A percentile compares a stretch with the other conserved stretches of the same genome.
Conservation (phyloP, 83 land plant species). For the Picea mariana region DNA sequence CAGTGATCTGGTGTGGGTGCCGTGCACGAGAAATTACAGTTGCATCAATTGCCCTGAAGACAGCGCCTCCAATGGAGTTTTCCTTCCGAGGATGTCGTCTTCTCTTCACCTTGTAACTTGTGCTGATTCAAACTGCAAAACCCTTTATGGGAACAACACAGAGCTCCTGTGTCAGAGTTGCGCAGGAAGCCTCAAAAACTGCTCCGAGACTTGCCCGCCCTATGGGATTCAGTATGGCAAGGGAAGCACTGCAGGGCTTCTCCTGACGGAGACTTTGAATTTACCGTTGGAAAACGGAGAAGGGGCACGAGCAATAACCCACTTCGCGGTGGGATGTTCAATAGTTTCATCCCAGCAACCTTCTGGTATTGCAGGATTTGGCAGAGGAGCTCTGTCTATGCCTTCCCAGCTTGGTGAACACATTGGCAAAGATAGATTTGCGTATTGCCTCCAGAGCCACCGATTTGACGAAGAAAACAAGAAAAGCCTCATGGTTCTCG, state of each 20-base stretch:
- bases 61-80: no score
- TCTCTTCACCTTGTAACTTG: background rate
- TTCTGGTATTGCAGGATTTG: no score
- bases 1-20: constrained; percentile 72
- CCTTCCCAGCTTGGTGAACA: background rate
- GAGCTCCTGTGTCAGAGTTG: background rate
- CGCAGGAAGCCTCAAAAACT: background rate
- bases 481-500: constrained; percentile 23
- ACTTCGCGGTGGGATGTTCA: no score
- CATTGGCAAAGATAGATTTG: constrained; percentile 6
- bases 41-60: constrained; percentile 51
- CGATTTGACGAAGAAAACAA: constrained; percentile 37
- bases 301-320: background rate
- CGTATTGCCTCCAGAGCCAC: constrained; percentile 50
- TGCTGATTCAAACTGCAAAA: background rate
- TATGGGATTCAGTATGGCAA: constrained; percentile 47
- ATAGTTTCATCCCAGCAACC: no score
- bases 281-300: constrained; percentile 23
- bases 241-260: constrained; percentile 48
- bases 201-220: constrained; percentile 25
- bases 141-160: no score
- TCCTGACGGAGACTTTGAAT: constrained; percentile 39
- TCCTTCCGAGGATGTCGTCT: background rate
- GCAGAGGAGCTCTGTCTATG: no score
- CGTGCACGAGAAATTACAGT: constrained; percentile 45